A percentile compares a stretch with the other conserved stretches of the same genome.
phyloP scores from a whole-genome alignment of 2,329 filamentous ascomycete genomes.

The Dichotomopilus funicola region DNA sequence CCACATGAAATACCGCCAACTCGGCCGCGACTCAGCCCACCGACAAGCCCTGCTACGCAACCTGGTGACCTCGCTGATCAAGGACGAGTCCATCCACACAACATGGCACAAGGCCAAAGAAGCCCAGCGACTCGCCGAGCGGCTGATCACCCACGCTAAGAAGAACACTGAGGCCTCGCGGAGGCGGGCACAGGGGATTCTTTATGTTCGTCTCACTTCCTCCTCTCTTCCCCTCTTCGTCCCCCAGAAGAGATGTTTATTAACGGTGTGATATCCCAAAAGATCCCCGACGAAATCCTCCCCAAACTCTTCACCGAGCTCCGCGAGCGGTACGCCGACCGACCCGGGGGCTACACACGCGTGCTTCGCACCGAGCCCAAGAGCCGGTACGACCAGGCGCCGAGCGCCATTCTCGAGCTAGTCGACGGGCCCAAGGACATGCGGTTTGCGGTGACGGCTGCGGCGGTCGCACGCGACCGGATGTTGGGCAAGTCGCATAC shows the following conservation, averaged over 20 bases:
- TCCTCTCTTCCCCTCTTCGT: constrained; percentile 36
- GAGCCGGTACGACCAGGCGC: constrained; percentile 76
- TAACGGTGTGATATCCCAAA: too few relatives aligned
- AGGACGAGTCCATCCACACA: constrained; percentile 88
- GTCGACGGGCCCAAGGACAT: constrained; percentile 93
- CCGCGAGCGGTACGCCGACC: constrained; percentile 66
- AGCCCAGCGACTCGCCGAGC: constrained; percentile 86
- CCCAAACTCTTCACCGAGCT: constrained; percentile 86
- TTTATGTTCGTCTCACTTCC: constrained; percentile 64
- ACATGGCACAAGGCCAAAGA: constrained; percentile 98
- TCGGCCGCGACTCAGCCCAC: constrained; percentile 79
- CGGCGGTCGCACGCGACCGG: constrained; percentile 63
- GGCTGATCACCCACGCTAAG: constrained; percentile 90
- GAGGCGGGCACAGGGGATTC: constrained; percentile 68
- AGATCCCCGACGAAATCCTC: constrained; percentile 62
- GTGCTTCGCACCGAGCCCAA: constrained; percentile 87
- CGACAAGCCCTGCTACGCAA: constrained; percentile 90
- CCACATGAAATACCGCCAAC: constrained; percentile 78
- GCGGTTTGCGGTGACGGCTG: constrained; percentile 89
- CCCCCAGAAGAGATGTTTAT: too few relatives aligned
- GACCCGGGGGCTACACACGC: constrained; percentile 90
- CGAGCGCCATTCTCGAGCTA: constrained; percentile 85
- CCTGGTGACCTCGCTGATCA: constrained; percentile 88
- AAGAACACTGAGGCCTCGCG: constrained; percentile 78
- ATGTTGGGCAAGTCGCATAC: constrained; percentile 52